Base-by-base conservation (phyloP, 2,329 filamentous ascomycete species). In the Claviceps paspali region DNA sequence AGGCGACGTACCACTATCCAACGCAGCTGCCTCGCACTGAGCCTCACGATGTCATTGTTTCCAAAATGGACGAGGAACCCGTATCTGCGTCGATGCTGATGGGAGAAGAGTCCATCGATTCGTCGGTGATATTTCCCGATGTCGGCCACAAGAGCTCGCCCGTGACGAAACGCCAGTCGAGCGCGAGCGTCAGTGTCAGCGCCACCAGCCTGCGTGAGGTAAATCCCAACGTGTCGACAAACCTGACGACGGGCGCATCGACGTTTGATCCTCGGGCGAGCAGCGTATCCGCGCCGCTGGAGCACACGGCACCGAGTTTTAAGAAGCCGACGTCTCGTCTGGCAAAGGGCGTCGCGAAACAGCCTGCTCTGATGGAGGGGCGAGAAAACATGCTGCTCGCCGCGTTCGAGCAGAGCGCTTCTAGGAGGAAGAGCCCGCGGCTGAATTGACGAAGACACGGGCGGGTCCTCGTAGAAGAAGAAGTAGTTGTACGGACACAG, bases 1-100 rank as follows among this genome's bases (percentile, higher is more conserved):
- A 87, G 60, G 64, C 68, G 22, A 67, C 76, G 36, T 98, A 96
- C 57, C 67, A 74, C n/a, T 94, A 84, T 51, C 82, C 85, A 0
- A 81, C 73, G 2, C 65, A 70, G 2, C 67, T 98, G 1, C 91
- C 91, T 3, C 76, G 78, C 19, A 96, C 91, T 1, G 59, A 60
- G 19, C 45, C 64, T 0, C 64, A 64, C 44, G 63, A 65, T 1
- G 45, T 54, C 11, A 56, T 72, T 14, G 53, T 69, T 26, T 59
- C 61, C 12, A 57, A 55, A 30, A 49, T 64, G 35, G 54, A 62
- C 14, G 62, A 59, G 15, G 41, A 33, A 10, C 17, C 30, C 4
- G 27, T 19, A 10, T 29, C 35, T 2, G 21, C 6, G 17, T 6
- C 30, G 3, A 18, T 32, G 3, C 6, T 17, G 8, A 5, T 12